Base-by-base conservation (phyloP, 2,329 filamentous ascomycete species). In the Colletotrichum echinochloae region DNA sequence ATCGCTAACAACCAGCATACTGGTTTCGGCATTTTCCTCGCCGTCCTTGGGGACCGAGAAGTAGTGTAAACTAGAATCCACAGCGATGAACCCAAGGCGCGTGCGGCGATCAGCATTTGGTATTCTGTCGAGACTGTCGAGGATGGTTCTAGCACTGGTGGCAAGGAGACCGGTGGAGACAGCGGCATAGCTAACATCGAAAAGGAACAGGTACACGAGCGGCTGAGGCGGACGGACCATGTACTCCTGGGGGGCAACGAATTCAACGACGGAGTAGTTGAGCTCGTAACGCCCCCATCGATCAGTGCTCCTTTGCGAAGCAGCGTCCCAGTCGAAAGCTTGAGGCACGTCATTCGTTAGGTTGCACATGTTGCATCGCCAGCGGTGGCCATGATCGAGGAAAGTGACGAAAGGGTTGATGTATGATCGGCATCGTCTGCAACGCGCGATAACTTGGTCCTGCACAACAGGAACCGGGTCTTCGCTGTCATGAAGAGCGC, bases 351-450 rank as follows among this genome's bases (percentile, higher is more conserved):
- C 96, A 80, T 99, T 99, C 75, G 95, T 98, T 74, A 99, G 86
- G 81, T 97, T 98, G 82, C 96, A 99, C 95, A 99, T 98, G 83
- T 99, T 99, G 85, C 96, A 99, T 78, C 95, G 92, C 96, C 96
- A 99, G 78, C 96, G 90, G 83, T 99, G 96, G 56, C 96, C 96
- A 78, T 98, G 94, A 77, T 99, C 96, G 72, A 99, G 85, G 84
- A 99, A 99, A 56, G 94, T 94, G 70, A 97, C 96, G 76, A 95
- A 99, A 16, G 96, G 95, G 80, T 98, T 98, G 86, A 98, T 98
- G 81, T 98, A 98, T 66, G 95, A 96, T 76, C 96, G 89, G 83
- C 96, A 99, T 82, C 96, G 91, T 81, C 96, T 90, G 86, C 96
- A 99, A 78, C 96, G 91, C 67, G 95, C 97, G 79, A 99, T 99